These are phyloP conservation scores for Aureobasidium subglaciale DNA, from an alignment of 2,329 filamentous ascomycete genomes.

Conservation along the genomic window DNA sequence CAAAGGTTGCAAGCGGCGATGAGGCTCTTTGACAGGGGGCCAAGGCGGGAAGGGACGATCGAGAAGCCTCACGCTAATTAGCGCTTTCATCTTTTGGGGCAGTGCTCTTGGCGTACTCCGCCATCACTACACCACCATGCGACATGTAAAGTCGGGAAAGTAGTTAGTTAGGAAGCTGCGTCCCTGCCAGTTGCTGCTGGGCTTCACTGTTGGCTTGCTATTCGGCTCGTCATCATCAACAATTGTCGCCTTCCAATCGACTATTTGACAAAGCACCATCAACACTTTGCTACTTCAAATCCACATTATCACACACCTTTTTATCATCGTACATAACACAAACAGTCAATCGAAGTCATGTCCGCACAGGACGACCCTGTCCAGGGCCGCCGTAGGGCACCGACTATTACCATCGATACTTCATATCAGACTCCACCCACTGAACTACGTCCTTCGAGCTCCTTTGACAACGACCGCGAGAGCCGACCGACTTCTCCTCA, in stretches of 20 bases:
- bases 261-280: conserved; percentile 10
- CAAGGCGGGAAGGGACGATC: conserved; percentile 2
- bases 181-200: conserved; percentile 3
- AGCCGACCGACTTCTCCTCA: conserved; percentile 60
- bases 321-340: no score
- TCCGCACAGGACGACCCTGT: conserved; percentile 7
- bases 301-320: no score
- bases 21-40: conserved; percentile 9
- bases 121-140: background rate
- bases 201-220: background rate
- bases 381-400: conserved; percentile 16
- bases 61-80: background rate
- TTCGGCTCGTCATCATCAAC: no score
- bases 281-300: no score
- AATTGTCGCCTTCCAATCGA: no score
- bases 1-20: background rate
- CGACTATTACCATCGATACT: conserved; percentile 13
- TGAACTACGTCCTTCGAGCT: conserved; percentile 49
- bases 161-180: conserved; percentile 5
- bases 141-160: background rate
- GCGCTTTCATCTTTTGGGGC: conserved; percentile 1
- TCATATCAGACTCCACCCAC: conserved; percentile 28
- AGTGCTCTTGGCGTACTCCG: conserved; percentile 1
- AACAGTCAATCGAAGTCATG: no score
- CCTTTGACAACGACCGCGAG: conserved; percentile 56